Conservation (phyloP, 1,284 basidiomycete species). For the Cutaneotrichosporon mucoides region DNA sequence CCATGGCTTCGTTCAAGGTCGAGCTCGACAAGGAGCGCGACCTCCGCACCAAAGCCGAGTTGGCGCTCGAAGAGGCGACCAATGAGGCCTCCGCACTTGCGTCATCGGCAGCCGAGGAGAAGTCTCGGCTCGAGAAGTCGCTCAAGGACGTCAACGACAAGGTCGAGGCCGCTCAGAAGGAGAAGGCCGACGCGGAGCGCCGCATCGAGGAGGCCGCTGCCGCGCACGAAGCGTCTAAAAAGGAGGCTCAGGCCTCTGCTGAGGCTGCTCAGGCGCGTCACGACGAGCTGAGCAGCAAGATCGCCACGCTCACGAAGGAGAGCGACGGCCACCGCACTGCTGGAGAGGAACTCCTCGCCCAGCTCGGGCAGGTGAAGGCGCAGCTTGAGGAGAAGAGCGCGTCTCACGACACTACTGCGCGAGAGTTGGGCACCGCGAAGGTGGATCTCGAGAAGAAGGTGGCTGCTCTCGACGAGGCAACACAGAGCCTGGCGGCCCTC, state of each 20-base stretch:
- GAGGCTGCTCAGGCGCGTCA: neutral
- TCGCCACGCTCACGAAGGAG: neutral
- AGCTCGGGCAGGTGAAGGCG: neutral
- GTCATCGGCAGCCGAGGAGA: neutral
- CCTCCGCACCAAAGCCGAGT: neutral
- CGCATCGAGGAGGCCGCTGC: neutral
- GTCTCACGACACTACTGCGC: neutral
- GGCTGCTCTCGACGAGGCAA: neutral
- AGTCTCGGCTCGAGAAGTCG: conserved; percentile 2
- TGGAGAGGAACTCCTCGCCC: neutral
- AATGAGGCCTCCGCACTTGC: neutral
- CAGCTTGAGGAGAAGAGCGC: conserved; percentile 1
- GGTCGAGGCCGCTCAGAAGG: neutral
- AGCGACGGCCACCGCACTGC: conserved; percentile 1
- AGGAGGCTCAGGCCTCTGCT: neutral
- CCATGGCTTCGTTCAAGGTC: conserved; percentile 23
- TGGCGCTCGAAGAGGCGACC: conserved; percentile 4
- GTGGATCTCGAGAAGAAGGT: conserved; percentile 4
- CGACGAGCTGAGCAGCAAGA: conserved; percentile 6
- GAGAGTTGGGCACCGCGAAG: neutral
- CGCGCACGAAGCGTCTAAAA: neutral
- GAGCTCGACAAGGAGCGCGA: conserved; percentile 19
- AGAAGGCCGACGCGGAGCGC: neutral
- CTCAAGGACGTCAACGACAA: conserved; percentile 1
- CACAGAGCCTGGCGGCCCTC: neutral